Conservation (phyloP, 345 rosid genomes). For the Reutealis trisperma region DNA sequence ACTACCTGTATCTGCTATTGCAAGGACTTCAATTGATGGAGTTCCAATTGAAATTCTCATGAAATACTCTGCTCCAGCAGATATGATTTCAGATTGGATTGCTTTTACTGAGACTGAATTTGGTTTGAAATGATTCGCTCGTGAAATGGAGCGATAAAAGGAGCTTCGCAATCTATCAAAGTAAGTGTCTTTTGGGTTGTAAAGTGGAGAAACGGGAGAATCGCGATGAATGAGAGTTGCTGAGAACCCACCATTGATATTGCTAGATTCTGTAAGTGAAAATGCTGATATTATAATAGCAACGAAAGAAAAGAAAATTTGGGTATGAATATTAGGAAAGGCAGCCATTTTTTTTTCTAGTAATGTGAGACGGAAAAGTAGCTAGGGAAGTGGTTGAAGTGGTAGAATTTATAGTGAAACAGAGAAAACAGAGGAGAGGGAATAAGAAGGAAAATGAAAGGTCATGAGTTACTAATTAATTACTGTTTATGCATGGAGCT, state of each 20-base stretch:
- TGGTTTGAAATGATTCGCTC: conserved; percentile 33
- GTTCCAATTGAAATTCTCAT: conserved; percentile 57
- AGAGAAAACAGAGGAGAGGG: neutral
- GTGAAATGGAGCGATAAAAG: conserved; percentile 50
- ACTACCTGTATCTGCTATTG: conserved; percentile 62
- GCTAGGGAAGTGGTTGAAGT: neutral
- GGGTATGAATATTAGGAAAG: neutral
- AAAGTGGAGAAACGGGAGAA: conserved; percentile 54
- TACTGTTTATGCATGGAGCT: neutral
- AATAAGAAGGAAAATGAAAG: neutral
- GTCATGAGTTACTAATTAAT: neutral
- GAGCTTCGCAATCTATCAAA: conserved; percentile 42
- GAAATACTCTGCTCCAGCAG: conserved; percentile 52
- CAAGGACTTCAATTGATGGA: conserved; percentile 44
- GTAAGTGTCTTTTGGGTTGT: conserved; percentile 34
- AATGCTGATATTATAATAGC: neutral
- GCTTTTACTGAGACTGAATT: conserved; percentile 10
- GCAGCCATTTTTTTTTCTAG: neutral
- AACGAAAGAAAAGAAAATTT: neutral
- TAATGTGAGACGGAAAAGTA: neutral
- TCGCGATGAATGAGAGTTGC: conserved; percentile 56
- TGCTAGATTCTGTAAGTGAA: neutral
- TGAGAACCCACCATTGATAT: conserved; percentile 23
- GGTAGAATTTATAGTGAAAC: conserved; percentile 6
- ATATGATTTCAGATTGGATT: conserved; percentile 38